These are phyloP conservation scores for Yamadazyma sp. DNA, from an alignment of 1,139 yeast genomes.

Conservation along the genomic window DNA sequence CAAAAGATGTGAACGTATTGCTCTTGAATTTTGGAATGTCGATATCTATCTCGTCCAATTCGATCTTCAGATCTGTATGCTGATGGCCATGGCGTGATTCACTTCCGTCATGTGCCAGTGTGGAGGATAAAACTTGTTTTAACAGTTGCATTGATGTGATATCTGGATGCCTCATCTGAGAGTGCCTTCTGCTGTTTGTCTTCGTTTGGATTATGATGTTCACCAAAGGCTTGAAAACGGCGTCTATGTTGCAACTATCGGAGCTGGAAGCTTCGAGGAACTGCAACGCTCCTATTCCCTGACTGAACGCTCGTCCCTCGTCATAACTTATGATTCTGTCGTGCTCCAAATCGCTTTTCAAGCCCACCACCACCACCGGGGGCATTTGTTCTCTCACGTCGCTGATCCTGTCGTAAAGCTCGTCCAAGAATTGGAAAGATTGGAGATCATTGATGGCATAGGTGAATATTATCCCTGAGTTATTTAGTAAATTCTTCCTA, in stretches of 20 bases:
- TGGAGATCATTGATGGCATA: slow-evolving; percentile 29
- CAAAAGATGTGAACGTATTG: slow-evolving; percentile 4
- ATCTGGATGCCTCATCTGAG: background rate
- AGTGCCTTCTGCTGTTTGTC: slow-evolving; percentile 7
- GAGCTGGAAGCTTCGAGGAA: slow-evolving; percentile 33
- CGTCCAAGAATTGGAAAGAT: slow-evolving; percentile 31
- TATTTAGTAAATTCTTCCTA: slow-evolving; percentile 29
- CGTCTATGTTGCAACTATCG: slow-evolving; percentile 22
- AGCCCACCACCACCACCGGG: slow-evolving; percentile 32
- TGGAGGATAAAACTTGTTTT: background rate
- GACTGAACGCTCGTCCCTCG: slow-evolving; percentile 31
- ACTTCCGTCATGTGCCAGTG: too few relatives aligned
- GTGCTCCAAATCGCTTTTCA: slow-evolving; percentile 29
- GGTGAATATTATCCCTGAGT: slow-evolving; percentile 30
- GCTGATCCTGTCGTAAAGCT: slow-evolving; percentile 22
- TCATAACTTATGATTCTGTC: slow-evolving; percentile 27
- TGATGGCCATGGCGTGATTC: too few relatives aligned
- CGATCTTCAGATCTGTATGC: too few relatives aligned
- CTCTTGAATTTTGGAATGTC: slow-evolving; percentile 11
- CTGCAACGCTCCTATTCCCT: slow-evolving; percentile 25
- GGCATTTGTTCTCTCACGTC: slow-evolving; percentile 23
- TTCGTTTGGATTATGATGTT: slow-evolving; percentile 5
- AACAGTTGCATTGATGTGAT: slow-evolving; percentile 1
- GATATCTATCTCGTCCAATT: slow-evolving; percentile 7
- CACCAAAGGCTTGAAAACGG: slow-evolving; percentile 31